phyloP scores from a whole-genome alignment of 352 stramenopile genomes.

The Phytophthora gonapodyides region DNA sequence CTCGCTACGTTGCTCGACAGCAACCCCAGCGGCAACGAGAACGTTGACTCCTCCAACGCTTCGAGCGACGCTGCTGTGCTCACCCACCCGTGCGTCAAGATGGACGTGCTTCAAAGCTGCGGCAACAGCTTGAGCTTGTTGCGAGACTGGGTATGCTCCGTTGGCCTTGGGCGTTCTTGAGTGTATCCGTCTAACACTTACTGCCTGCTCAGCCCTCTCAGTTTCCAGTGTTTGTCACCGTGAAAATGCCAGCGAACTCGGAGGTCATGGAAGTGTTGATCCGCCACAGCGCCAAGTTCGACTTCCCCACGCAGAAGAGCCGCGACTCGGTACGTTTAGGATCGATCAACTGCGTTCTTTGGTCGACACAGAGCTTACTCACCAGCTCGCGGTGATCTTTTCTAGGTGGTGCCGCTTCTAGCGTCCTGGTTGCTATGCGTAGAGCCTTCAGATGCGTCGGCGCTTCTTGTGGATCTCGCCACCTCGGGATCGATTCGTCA shows the following conservation, averaged over 20 bases:
- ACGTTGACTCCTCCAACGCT: neutral
- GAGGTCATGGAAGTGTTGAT: slow-evolving; percentile 32
- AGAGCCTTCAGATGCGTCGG: slow-evolving; percentile 10
- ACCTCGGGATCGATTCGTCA: slow-evolving; percentile 19
- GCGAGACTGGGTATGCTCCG: slow-evolving; percentile 10
- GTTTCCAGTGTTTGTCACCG: slow-evolving; percentile 14
- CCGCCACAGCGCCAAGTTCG: slow-evolving; percentile 25
- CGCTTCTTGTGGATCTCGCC: slow-evolving; percentile 13
- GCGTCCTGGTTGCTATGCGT: slow-evolving; percentile 15
- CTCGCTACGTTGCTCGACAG: slow-evolving; percentile 22
- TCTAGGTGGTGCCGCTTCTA: slow-evolving; percentile 14
- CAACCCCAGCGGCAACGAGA: neutral
- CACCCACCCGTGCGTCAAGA: slow-evolving; percentile 18
- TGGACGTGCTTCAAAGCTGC: slow-evolving; percentile 24
- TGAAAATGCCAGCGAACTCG: slow-evolving; percentile 16
- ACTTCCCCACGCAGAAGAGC: slow-evolving; percentile 23
- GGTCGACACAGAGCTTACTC: too few species aligned
- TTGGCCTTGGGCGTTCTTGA: neutral
- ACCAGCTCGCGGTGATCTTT: neutral
- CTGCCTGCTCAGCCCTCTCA: neutral
- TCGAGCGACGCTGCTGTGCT: slow-evolving; percentile 1
- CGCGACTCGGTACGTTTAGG: slow-evolving; percentile 17
- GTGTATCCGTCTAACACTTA: neutral
- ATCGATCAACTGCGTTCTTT: neutral
- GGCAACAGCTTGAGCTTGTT: slow-evolving; percentile 27